Base-by-base conservation (phyloP, 1,139 yeast genomes). In the Taphrina wiesneri region DNA sequence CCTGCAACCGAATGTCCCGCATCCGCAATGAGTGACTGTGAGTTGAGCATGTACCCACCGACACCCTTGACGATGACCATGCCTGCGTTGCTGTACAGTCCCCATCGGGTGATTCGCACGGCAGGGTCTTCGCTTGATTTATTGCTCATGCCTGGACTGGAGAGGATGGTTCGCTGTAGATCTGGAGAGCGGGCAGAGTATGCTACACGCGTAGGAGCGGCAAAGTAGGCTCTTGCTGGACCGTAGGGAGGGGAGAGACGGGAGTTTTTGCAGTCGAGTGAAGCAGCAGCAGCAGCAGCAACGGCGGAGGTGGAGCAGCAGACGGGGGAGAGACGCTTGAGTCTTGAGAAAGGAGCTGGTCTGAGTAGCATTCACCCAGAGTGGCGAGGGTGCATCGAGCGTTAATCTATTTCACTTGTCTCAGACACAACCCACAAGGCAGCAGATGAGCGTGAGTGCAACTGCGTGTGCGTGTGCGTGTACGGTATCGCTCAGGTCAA, bases 11-110 rank as follows among this genome's bases (percentile, higher is more conserved):
- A 62, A 76, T 92, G 98, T 46, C 91, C 86, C 0, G 98, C 92
- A 75, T 93, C 99, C 0, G 99, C 99, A 49, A 92, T 76, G 68
- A 93, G 81, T 0, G 97, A 93, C 76, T 92, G 97, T 0, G 99
- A 93, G 75, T 93, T 96, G 82, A 93, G 93, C 57, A 85, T 85
- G 19, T 90, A 81, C 2, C 99, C 99, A 28, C 98, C 98, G 28
- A 86, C 76, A 26, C 91, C 93, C 75, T 93, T 93, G 34, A 95
- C 86, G 5, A 84, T 79, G 0, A 96, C 97, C 87, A 93, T 86
- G 21, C 88, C 85, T 17, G 90, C 84, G 74, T 93, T 93, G 63
- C 89, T 90, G 36, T 86, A 77, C 51, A 93, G 80, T 0, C 99
- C 99, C 62, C 92, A 80, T 90, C 96, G 88, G 0, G 99, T 93